These are phyloP conservation scores for Zalaria sp. DNA, from an alignment of 2,329 filamentous ascomycete genomes.

Conservation along the genomic window DNA sequence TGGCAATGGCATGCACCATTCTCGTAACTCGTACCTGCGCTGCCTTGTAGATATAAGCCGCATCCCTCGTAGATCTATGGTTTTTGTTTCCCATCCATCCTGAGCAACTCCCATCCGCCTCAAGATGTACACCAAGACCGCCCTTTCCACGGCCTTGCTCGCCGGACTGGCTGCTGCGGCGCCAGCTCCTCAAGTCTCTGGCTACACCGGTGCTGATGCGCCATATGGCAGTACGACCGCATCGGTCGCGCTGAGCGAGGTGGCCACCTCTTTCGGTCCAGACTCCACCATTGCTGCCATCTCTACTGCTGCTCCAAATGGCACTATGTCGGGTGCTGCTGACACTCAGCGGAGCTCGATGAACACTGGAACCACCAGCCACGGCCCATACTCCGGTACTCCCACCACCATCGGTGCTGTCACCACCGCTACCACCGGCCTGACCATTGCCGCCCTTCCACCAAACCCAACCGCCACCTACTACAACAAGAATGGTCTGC, in stretches of 20 bases:
- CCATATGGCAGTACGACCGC: constrained; percentile 23
- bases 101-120: neutral
- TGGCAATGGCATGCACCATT: neutral
- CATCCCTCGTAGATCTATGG: neutral
- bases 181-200: constrained; percentile 23
- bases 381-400: constrained; percentile 54
- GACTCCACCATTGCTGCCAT: constrained; percentile 29
- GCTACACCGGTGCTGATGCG: constrained; percentile 31
- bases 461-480: constrained; percentile 48
- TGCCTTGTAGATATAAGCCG: constrained; percentile 1
- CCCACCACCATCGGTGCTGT: constrained; percentile 58
- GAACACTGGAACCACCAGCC: constrained; percentile 46
- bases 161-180: constrained; percentile 18
- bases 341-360: constrained; percentile 33
- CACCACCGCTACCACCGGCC: constrained; percentile 40
- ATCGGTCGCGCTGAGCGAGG: constrained; percentile 15
- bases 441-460: constrained; percentile 43
- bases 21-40: constrained; percentile 1
- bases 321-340: constrained; percentile 18
- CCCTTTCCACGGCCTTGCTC: constrained; percentile 8
- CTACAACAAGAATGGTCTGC: constrained; percentile 57
- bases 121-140: constrained; percentile 11
- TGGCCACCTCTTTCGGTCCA: constrained; percentile 28
- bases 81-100: neutral
- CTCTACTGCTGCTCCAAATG: constrained; percentile 13